A percentile compares a stretch with the other conserved stretches of the same genome.
These are phyloP conservation scores for Lipomyces sp. DNA, from an alignment of 805 yeast species.

Conservation along the genomic window DNA sequence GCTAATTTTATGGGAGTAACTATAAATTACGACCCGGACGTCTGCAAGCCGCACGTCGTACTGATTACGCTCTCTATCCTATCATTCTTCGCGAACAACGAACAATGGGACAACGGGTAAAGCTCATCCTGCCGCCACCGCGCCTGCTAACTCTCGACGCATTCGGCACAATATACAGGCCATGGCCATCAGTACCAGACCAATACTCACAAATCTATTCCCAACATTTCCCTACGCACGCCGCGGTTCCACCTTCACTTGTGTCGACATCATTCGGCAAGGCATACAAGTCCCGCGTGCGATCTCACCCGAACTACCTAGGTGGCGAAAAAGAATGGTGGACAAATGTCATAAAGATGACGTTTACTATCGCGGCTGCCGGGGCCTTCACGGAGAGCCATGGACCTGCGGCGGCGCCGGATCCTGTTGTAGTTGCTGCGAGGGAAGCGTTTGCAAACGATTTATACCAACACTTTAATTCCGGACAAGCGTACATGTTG, in stretches of 20 bases:
- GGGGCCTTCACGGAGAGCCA: background rate
- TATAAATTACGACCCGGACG: no score
- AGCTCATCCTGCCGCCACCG: conserved; percentile 21
- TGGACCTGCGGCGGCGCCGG: background rate
- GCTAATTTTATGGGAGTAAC: no score
- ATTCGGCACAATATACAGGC: conserved; percentile 33
- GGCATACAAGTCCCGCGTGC: conserved; percentile 21
- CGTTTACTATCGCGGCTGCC: conserved; percentile 19
- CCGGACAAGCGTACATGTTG: conserved; percentile 25
- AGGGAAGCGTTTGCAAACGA: conserved; percentile 13
- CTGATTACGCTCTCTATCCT: background rate
- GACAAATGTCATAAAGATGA: conserved; percentile 22
- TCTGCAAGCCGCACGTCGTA: background rate
- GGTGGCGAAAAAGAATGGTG: conserved; percentile 34
- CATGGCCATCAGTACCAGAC: conserved; percentile 24
- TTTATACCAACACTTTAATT: conserved; percentile 25
- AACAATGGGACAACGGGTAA: background rate
- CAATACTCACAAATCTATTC: conserved; percentile 22
- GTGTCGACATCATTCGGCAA: conserved; percentile 4
- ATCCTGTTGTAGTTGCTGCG: background rate
- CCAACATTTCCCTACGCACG: conserved; percentile 16
- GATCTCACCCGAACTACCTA: conserved; percentile 29
- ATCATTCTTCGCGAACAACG: background rate
- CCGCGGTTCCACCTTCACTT: background rate
- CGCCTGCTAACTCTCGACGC: conserved; percentile 32